Evolutionary conservation across 805 yeast genomes (phyloP).

Genomic region (Hagleromyces aurorensis): DNA sequence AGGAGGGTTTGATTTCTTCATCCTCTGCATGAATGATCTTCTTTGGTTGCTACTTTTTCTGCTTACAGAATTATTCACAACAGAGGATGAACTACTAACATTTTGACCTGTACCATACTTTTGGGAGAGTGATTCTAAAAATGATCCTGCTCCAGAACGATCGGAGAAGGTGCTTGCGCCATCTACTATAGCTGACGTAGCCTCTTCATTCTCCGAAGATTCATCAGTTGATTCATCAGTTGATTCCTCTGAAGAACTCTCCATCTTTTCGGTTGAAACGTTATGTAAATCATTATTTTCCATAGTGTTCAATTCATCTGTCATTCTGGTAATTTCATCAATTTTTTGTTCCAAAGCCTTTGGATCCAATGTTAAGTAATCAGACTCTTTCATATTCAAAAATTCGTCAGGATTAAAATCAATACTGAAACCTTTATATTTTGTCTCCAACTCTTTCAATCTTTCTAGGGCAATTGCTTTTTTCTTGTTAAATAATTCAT

Average conservation of each 20-base stretch:
- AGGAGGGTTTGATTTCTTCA: conserved; percentile 21
- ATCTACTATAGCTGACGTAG: no score
- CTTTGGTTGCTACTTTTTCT: conserved; percentile 12
- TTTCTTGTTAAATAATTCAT: conserved; percentile 50
- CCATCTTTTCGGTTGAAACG: no score
- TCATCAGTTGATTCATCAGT: conserved; percentile 6
- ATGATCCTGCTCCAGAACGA: conserved; percentile 19
- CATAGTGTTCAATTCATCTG: conserved; percentile 16
- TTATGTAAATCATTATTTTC: conserved; percentile 5
- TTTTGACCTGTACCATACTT: conserved; percentile 28
- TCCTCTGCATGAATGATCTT: conserved; percentile 25
- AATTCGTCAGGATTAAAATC: conserved; percentile 34
- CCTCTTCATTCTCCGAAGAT: conserved; percentile 5
- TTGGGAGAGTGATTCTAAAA: conserved; percentile 27
- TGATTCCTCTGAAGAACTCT: conserved; percentile 8
- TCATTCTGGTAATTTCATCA: conserved; percentile 21
- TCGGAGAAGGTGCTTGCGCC: conserved; percentile 5
- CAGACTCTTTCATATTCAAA: conserved; percentile 1
- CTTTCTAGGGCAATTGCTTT: conserved; percentile 64
- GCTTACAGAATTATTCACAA: conserved; percentile 1
- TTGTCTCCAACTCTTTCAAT: conserved; percentile 57
- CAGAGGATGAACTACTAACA: conserved; percentile 3
- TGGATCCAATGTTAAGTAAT: conserved; percentile 21
- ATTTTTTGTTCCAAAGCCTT: conserved; percentile 15
- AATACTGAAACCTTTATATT: conserved; percentile 57